Evolutionary conservation across 331 rosid species (phyloP).

Genomic region (Acacia pycnantha): DNA sequence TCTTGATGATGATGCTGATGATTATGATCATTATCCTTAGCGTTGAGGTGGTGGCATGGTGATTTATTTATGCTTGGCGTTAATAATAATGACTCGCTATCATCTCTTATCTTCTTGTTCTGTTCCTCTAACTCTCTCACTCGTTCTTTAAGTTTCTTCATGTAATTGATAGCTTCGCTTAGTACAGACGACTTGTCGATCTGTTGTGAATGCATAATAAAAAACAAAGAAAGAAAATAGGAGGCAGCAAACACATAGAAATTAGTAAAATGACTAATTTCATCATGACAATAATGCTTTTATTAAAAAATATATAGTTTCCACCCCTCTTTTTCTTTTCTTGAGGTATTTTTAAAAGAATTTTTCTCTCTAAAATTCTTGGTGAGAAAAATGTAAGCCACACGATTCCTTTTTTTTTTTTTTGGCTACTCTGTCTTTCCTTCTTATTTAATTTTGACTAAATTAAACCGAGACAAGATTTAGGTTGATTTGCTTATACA

Average conservation of each 20-base stretch:
- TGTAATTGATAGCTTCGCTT: conserved; percentile 28
- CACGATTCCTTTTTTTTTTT: too few species aligned
- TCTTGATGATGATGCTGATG: conserved; percentile 19
- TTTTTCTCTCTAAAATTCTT: too few species aligned
- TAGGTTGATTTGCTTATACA: too few species aligned
- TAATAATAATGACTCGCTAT: background rate
- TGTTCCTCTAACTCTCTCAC: conserved; percentile 39
- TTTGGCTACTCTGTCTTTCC: too few species aligned
- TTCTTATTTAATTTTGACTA: too few species aligned
- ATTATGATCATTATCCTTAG: background rate
- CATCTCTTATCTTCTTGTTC: background rate
- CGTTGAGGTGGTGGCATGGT: background rate
- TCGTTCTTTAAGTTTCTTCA: conserved; percentile 55
- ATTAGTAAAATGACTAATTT: background rate
- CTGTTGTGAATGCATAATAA: conserved; percentile 17
- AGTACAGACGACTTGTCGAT: conserved; percentile 54
- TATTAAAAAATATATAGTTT: too few species aligned
- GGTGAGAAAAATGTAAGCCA: background rate
- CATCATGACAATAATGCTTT: too few species aligned
- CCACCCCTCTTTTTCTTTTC: too few species aligned
- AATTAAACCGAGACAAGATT: too few species aligned
- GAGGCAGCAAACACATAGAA: background rate
- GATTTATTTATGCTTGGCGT: background rate
- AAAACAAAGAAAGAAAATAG: background rate
- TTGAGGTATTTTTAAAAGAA: too few species aligned